Evolutionary conservation across 2,329 filamentous ascomycete species (phyloP), one percentile per base, ranked within the genome.

Genomic region (Diaporthe nobilis): DNA sequence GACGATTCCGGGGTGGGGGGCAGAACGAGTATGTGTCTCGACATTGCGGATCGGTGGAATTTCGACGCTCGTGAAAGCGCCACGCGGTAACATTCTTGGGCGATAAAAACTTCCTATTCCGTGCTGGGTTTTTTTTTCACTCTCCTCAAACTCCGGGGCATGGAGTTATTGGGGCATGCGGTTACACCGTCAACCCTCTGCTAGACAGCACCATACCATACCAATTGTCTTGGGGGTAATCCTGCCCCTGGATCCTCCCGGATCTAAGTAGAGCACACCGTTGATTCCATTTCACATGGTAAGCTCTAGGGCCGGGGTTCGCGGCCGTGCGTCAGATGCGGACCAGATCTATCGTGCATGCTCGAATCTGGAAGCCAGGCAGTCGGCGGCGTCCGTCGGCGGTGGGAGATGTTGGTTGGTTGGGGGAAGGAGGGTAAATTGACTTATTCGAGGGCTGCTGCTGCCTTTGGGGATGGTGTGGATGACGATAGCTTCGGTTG

Each of bases 221-320:
- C 25, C n/a, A 34, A 8, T 28, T 39, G 71, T 47, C 34, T 13
- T 31, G 42, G n/a, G 20, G n/a, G 20, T 22, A 31, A 31, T 37
- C 28, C 25, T 42, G 70, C 13, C 44, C 71, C 51, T 72, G 58
- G 17, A 72, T 72, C 73, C 73, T 72, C 60, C 73, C 49, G 68
- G 34, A 34, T 15, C n/a, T 28, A 47, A 49, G 31, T 34, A 34
- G 34, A 34, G 34, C 34, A n/a, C 37, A 47, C 44, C 42, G 22
- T 49, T 42, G 58, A 63, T 53, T 44, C 71, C 60, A 51, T 28
- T 65, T n/a, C 39, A 34, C 22, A 71, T 25, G 22, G 60, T 67
- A 22, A 44, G 58, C 60, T 57, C 51, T 31, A 39, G 58, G 47
- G 71, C 34, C 71, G 58, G 39, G 47, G 70, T 31, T 39, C 22